Percentiles rank a stretch among this genome's conserved stretches.
Conservation (phyloP, 345 rosid genomes). For the Populus davidiana region DNA sequence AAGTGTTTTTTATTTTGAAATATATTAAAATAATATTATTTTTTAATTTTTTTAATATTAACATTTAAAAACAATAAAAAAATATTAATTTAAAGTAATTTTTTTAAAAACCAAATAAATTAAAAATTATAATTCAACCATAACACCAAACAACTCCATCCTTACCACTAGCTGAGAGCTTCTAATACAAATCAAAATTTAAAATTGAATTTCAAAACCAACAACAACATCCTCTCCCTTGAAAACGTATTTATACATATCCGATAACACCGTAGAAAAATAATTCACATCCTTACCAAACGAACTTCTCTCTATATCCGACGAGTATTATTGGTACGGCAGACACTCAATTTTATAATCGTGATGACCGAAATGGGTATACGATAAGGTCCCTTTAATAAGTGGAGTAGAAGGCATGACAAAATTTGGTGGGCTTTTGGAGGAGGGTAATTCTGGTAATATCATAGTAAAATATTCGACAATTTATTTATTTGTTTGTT, state of each 20-base stretch:
- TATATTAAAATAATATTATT: too few species aligned
- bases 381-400: too few species aligned
- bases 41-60: too few species aligned
- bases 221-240: neutral
- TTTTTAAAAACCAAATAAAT: too few species aligned
- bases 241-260: neutral
- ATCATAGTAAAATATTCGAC: neutral
- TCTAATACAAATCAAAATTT: neutral
- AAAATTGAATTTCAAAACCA: neutral
- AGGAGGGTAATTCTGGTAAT: neutral
- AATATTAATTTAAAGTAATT: too few species aligned
- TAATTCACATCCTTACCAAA: too few species aligned
- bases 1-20: rapidly evolving
- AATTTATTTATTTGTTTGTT: too few species aligned
- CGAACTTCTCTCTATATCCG: neutral
- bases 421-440: neutral
- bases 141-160: too few species aligned
- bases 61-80: too few species aligned
- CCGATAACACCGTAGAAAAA: neutral
- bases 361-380: neutral
- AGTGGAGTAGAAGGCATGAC: neutral
- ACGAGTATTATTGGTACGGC: neutral
- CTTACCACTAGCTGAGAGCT: neutral
- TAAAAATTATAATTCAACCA: too few species aligned
- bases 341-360: neutral